Evolutionary conservation across 2,329 filamentous ascomycete genomes (phyloP).

Genomic region (Colletotrichum brevisporum): DNA sequence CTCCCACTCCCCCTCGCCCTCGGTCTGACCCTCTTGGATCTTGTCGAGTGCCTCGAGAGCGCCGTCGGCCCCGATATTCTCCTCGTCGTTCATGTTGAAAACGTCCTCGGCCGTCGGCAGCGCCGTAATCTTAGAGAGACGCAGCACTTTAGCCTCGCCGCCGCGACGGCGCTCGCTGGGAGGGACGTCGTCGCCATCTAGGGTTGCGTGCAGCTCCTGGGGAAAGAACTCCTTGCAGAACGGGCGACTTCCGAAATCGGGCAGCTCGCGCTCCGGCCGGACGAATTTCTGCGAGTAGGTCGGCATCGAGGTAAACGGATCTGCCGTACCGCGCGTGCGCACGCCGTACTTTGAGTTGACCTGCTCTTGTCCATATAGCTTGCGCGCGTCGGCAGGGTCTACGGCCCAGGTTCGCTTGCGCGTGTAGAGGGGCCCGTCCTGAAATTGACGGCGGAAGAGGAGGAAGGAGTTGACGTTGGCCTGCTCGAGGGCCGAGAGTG

Average conservation of each 20-base stretch:
- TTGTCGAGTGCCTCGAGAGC: conserved; percentile 61
- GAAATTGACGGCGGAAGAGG: conserved; percentile 69
- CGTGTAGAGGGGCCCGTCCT: conserved; percentile 69
- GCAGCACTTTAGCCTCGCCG: conserved; percentile 60
- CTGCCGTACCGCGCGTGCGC: conserved; percentile 68
- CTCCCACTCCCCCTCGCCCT: conserved; percentile 60
- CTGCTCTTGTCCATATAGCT: conserved; percentile 70
- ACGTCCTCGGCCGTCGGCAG: conserved; percentile 66
- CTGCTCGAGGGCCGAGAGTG: conserved; percentile 60
- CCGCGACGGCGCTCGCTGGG: conserved; percentile 40
- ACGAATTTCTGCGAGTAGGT: conserved; percentile 70
- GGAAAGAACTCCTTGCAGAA: conserved; percentile 70
- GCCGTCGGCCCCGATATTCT: conserved; percentile 45
- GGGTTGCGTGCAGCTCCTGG: conserved; percentile 66
- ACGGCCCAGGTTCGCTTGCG: conserved; percentile 55
- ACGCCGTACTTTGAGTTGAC: conserved; percentile 68
- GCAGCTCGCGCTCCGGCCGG: conserved; percentile 65
- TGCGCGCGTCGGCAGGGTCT: conserved; percentile 57
- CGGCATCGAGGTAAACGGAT: conserved; percentile 72
- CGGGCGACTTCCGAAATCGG: conserved; percentile 65
- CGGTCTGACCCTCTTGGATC: conserved; percentile 65
- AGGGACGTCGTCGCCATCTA: conserved; percentile 62
- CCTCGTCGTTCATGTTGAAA: conserved; percentile 55
- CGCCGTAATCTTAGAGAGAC: conserved; percentile 62
- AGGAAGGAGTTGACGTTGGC: conserved; percentile 66